Evolutionary conservation across 1,284 basidiomycete genomes (phyloP), one percentile per base, ranked within the genome.

Genomic region (Fomitiporia mediterranea): DNA sequence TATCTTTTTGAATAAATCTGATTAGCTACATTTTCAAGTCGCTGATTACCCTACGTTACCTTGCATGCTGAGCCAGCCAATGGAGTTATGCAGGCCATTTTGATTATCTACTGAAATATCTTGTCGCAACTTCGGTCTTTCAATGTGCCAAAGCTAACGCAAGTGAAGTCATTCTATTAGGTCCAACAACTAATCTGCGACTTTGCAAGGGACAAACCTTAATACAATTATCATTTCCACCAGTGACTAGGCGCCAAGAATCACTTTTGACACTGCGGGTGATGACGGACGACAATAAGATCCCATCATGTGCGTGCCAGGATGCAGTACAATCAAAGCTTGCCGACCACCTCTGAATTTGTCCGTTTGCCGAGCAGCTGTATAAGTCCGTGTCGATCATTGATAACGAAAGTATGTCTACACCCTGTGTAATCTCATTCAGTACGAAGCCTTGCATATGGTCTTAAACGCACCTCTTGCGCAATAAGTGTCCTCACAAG

Each of bases 401-500:
- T 0, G 86, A 83, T 67, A 97, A 75, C 0, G 90, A 84, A 53
- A 97, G 72, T 17, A 96, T 84, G 66, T 94, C 91, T 13, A 84
- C 75, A 49, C 81, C 79, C 86, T 89, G 53, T 3, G 2, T 35
- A 34, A 40, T 15, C 19, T 49, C 25, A 39, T 32, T 13, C 21
- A 8, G 21, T 37, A 59, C 5, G 13, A 40, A 25, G 37, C 19
- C 4, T 50, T 17, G 35, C 37, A 17, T 8, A 44, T 46, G 48
- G 13, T 32, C 39, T 15, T 17, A 28, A 27, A 28, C 51, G 23
- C 51, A 88, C 89, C 70, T 90, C 86, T 65, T 94, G 86, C 0
- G 91, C 89, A 17, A 93, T 84, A 53, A 98, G 87, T 0, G 85
- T 91, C 40, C 96, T 78, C 11, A 98, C 85, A 35, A 91, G 74